Conservation (phyloP, 176 grass and related monocot genomes). For the Zizania latifolia region DNA sequence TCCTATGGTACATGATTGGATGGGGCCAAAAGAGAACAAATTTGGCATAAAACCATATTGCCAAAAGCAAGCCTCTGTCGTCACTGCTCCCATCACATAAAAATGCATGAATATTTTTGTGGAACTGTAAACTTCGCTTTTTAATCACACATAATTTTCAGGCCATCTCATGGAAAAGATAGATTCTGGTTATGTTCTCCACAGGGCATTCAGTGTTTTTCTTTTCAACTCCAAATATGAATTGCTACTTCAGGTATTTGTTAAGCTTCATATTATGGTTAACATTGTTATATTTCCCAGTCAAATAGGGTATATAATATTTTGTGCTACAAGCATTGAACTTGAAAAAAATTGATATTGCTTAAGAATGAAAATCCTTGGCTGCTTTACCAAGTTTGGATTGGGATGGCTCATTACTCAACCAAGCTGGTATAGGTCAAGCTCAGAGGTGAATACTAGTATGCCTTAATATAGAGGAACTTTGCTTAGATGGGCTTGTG, state of each 20-base stretch:
- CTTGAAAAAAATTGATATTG: neutral
- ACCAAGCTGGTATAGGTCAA: neutral
- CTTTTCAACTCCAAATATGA: slow-evolving; percentile 91
- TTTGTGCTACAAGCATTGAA: neutral
- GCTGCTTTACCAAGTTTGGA: neutral
- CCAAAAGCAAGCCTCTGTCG: too few relatives aligned
- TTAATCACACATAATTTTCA: slow-evolving; percentile 22
- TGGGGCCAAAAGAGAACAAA: too few relatives aligned
- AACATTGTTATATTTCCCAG: neutral
- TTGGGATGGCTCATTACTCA: neutral
- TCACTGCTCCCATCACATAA: too few relatives aligned
- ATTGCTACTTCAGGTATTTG: slow-evolving; percentile 69
- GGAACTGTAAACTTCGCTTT: neutral
- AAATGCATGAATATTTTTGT: too few relatives aligned
- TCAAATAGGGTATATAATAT: neutral
- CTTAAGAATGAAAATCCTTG: neutral
- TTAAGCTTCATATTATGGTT: neutral
- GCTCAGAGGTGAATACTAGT: neutral
- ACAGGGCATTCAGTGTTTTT: slow-evolving; percentile 88
- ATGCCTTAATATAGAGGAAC: neutral
- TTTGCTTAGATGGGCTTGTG: neutral
- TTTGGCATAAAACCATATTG: too few relatives aligned
- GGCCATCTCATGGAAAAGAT: slow-evolving; percentile 97
- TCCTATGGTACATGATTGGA: neutral
- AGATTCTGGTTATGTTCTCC: slow-evolving; percentile 63